Base-by-base conservation (phyloP, 352 stramenopile species). In the Phytophthora vignae region DNA sequence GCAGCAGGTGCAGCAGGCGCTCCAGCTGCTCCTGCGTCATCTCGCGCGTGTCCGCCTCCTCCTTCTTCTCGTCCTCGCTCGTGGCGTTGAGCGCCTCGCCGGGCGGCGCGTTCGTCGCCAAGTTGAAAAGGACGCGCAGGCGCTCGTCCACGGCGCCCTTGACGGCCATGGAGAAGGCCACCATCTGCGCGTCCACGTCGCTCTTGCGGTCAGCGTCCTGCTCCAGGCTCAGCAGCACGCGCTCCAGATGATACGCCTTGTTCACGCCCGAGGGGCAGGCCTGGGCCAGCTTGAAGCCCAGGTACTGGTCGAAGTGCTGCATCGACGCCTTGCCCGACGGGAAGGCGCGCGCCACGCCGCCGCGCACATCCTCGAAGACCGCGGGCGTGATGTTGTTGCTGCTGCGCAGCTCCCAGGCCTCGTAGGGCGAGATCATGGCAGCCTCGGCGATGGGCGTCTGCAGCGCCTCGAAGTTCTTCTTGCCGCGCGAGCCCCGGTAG, bases 151-250 rank as follows among this genome's bases (percentile, higher is more conserved):
- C 82, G 0, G 67, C 73, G 4, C 89, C 89, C 60, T 96, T 94
- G 33, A 96, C 82, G 2, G 86, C 84, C 85, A 96, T 86, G 27
- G 89, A 93, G 70, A 96, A 94, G 48, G 89, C 89, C 17, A 94
- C 87, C 56, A 96, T 67, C 50, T 93, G 76, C 49, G 87, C 82
- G 53, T 96, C 85, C 27, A 94, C 73, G 55, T 93, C 80, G 49
- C 67, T 70, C 71, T 91, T 92, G 55, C 87, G 74, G 36, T 90
- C 66, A 6, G 44, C 67, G 44, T 93, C 83, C 58, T 79, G 80
- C 36, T 81, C 55, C 6, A 96, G 76, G 73, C 86, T 92, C 73
- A 92, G 53, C 46, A 94, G 67, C 53, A 96, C 82, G 36, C 89
- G 82, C 64, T 96, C 89, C 52, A 96, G 60, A 59, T 96, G 89